Percentiles rank a stretch among this genome's conserved stretches.
These are phyloP conservation scores for Nicotiana undulata DNA, from an alignment of 257 asterid species.

Conservation along the genomic window DNA sequence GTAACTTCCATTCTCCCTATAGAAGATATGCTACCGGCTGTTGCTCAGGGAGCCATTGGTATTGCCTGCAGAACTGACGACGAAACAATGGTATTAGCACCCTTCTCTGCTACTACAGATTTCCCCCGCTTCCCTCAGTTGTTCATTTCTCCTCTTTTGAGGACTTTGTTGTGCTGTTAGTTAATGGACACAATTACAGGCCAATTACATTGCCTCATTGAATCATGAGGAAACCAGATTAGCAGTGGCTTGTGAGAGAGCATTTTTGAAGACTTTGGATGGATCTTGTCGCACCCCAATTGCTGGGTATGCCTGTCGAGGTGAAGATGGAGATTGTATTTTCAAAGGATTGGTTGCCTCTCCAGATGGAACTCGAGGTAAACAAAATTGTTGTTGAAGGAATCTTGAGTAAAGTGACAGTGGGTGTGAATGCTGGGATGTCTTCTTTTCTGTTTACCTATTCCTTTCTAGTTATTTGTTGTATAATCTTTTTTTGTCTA, in stretches of 20 bases:
- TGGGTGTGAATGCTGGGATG: not conserved
- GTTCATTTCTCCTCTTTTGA: not conserved
- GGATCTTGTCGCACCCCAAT: constrained; percentile 96
- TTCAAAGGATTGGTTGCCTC: constrained; percentile 86
- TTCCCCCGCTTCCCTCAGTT: not conserved
- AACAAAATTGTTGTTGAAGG: not conserved
- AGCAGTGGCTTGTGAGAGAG: constrained; percentile 87
- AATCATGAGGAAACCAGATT: constrained; percentile 95
- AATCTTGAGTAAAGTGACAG: not conserved
- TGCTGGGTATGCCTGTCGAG: constrained; percentile 78
- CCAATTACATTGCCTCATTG: constrained; percentile 61
- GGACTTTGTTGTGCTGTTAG: constrained; percentile 2
- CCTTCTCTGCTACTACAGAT: not conserved
- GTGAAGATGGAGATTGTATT: constrained; percentile 64
- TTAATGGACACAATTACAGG: constrained; percentile 33
- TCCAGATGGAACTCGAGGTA: constrained; percentile 88
- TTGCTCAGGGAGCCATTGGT: constrained; percentile 97
- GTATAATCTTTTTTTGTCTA: not conserved
- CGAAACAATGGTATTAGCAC: constrained; percentile 62
- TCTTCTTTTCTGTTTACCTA: not conserved
- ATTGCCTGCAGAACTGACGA: constrained; percentile 85
- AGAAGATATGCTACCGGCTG: constrained; percentile 99
- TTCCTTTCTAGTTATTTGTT: not conserved
- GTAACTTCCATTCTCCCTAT: constrained; percentile 68
- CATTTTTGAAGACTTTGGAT: constrained; percentile 67